Conservation (phyloP, 2,329 filamentous ascomycete genomes). For the Paramyrothecium roridum region DNA sequence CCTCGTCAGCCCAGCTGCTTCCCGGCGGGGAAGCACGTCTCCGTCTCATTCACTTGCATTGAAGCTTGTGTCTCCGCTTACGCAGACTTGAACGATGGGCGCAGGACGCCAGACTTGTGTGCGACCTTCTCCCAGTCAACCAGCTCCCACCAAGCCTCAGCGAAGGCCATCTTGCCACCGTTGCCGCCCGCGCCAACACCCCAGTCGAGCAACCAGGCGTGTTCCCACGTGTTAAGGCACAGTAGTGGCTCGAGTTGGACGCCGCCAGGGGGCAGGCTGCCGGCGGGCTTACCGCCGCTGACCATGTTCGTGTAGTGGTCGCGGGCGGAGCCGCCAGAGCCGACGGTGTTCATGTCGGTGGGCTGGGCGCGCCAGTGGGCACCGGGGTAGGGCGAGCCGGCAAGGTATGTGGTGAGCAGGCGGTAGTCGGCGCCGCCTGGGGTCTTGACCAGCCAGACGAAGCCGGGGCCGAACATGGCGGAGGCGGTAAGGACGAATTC, state of each 20-base stretch:
- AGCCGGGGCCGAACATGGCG: conserved; percentile 95
- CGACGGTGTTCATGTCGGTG: conserved; percentile 67
- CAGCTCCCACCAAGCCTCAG: conserved; percentile 80
- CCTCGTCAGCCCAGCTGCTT: conserved; percentile 4
- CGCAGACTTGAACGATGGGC: conserved; percentile 29
- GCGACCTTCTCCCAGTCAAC: conserved; percentile 82
- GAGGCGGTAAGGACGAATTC: conserved; percentile 79
- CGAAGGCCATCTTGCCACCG: conserved; percentile 71
- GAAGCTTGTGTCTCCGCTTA: conserved; percentile 1
- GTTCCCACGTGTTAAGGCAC: conserved; percentile 96
- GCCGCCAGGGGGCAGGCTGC: conserved; percentile 58
- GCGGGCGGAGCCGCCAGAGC: conserved; percentile 32
- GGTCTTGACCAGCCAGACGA: conserved; percentile 84
- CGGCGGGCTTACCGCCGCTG: conserved; percentile 17
- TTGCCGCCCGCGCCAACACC: conserved; percentile 54
- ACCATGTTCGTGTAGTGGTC: conserved; percentile 36
- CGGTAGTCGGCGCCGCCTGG: conserved; percentile 46
- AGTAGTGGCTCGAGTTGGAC: conserved; percentile 72
- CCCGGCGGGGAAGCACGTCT: conserved; percentile 7
- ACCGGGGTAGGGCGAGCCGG: conserved; percentile 81
- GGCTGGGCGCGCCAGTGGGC: conserved; percentile 75
- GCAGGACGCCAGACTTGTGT: conserved; percentile 27
- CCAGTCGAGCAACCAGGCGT: conserved; percentile 85
- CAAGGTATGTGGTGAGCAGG: conserved; percentile 85
- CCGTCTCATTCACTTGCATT: conserved; percentile 10